These are phyloP conservation scores for Clonostachys solani DNA, from an alignment of 2,329 filamentous ascomycete genomes.

Conservation along the genomic window DNA sequence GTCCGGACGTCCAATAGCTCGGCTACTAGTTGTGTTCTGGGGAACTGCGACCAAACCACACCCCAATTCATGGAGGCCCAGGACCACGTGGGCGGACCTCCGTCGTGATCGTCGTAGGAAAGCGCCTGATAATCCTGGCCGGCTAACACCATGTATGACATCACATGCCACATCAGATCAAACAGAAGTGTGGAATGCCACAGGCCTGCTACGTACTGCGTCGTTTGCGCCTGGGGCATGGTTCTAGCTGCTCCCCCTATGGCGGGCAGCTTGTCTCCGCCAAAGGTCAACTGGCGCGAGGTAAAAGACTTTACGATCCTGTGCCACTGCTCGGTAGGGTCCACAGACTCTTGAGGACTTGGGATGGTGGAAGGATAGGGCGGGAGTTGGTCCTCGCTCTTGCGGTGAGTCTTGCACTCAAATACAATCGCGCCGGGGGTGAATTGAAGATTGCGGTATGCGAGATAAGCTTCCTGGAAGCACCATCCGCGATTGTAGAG, in stretches of 20 bases:
- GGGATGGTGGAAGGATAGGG: not conserved
- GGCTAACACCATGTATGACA: too few species aligned
- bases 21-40: too few species aligned
- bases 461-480: constrained; percentile 5
- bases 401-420: not conserved
- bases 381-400: not conserved
- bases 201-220: not conserved
- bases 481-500: constrained; percentile 3
- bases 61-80: too few species aligned
- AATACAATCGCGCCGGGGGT: not conserved
- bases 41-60: too few species aligned
- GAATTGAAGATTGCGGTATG: constrained; percentile 3
- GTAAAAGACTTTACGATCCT: not conserved
- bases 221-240: not conserved
- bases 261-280: not conserved
- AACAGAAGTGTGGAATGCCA: not conserved
- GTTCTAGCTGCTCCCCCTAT: not conserved
- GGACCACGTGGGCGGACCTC: too few species aligned
- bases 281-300: not conserved
- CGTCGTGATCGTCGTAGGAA: too few species aligned
- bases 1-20: too few species aligned
- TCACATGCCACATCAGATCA: not conserved
- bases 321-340: too few species aligned
- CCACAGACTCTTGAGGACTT: not conserved
- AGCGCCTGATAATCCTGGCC: too few species aligned